Percentiles rank a stretch among this genome's conserved stretches.
These are phyloP conservation scores for Dendrobium catenatum DNA, from an alignment of 106 monocot species.

Conservation along the genomic window DNA sequence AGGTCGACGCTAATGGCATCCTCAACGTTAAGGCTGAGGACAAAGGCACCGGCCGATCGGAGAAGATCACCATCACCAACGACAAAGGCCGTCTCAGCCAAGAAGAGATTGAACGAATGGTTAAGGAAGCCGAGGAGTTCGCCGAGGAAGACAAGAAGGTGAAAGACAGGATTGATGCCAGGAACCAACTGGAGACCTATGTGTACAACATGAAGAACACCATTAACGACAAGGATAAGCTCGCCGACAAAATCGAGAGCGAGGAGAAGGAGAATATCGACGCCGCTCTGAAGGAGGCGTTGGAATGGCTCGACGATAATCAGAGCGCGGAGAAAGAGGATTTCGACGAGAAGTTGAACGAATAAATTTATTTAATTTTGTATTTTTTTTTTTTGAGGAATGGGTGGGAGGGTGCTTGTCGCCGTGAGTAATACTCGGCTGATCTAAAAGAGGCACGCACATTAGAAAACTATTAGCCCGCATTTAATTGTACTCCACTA, in stretches of 20 bases:
- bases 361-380: no score
- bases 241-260: constrained; percentile 23
- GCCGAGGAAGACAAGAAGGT: constrained; percentile 29
- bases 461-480: no score
- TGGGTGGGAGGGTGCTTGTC: no score
- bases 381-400: no score
- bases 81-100: constrained; percentile 35
- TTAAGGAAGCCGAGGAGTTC: constrained; percentile 19
- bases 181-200: constrained; percentile 30
- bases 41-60: constrained; percentile 37
- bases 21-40: constrained; percentile 60
- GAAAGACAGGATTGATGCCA: constrained; percentile 26
- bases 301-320: constrained; percentile 30
- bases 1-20: constrained; percentile 64
- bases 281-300: constrained; percentile 17
- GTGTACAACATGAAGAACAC: constrained; percentile 35
- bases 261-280: constrained; percentile 29
- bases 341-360: constrained; percentile 20
- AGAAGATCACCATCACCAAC: constrained; percentile 68
- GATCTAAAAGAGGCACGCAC: no score
- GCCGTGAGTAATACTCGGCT: no score
- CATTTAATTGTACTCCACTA: no score
- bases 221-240: constrained; percentile 27
- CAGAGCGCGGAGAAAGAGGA: constrained; percentile 21
- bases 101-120: constrained; percentile 21